Evolutionary conservation across 345 rosid genomes (phyloP).

Genomic region (Atalantia buxifolia): DNA sequence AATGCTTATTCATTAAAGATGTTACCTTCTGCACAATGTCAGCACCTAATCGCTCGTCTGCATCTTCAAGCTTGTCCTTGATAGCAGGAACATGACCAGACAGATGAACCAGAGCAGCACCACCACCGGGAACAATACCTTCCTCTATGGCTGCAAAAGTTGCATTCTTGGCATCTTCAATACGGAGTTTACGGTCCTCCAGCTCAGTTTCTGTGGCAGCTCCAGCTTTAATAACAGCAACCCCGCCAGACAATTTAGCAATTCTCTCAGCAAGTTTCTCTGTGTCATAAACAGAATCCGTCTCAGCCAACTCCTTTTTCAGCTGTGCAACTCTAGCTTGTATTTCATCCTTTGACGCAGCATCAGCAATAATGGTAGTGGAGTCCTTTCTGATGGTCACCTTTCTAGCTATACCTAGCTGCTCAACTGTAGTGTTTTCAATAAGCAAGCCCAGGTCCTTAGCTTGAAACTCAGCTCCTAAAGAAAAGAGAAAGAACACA

Average conservation of each 20-base stretch:
- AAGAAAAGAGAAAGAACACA: constrained; percentile 5
- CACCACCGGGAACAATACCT: constrained; percentile 99
- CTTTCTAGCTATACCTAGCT: constrained; percentile 86
- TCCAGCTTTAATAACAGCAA: constrained; percentile 95
- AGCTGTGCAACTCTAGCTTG: constrained; percentile 79
- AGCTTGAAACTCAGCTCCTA: constrained; percentile 95
- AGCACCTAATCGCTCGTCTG: constrained; percentile 88
- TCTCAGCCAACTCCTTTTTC: constrained; percentile 81
- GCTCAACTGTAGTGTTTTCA: constrained; percentile 74
- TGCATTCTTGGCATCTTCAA: constrained; percentile 97
- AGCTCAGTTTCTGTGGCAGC: constrained; percentile 99
- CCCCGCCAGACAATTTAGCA: constrained; percentile 94
- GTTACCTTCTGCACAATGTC: constrained; percentile 94
- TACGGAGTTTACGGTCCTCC: constrained; percentile 88
- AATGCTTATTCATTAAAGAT: background rate
- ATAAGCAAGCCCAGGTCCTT: constrained; percentile 73
- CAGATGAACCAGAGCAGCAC: constrained; percentile 88
- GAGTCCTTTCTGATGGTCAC: constrained; percentile 79
- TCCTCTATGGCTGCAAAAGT: constrained; percentile 98
- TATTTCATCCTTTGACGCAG: constrained; percentile 88
- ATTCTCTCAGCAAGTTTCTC: constrained; percentile 95
- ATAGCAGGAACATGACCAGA: constrained; percentile 62
- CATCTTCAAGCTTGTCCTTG: constrained; percentile 69
- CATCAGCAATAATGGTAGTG: constrained; percentile 87
- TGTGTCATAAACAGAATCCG: constrained; percentile 86